Conservation (phyloP, 805 yeast species). For the Pichia pseudocactophila region DNA sequence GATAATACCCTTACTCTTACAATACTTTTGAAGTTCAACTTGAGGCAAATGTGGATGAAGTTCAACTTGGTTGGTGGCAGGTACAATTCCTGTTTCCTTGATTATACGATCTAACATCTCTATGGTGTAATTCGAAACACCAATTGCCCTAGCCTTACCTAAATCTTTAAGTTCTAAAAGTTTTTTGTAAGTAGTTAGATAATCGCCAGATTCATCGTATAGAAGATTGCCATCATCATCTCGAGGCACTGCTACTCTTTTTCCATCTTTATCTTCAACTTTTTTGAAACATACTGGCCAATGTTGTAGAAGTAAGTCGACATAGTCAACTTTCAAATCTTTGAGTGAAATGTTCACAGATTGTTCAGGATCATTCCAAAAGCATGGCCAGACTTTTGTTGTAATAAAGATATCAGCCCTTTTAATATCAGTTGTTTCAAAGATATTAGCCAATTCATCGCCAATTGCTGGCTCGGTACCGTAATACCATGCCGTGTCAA, state of each 20-base stretch:
- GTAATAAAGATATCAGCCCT: constrained; percentile 58
- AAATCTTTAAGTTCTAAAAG: constrained; percentile 57
- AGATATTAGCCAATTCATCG: constrained; percentile 37
- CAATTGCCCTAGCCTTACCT: constrained; percentile 42
- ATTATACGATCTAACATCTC: constrained; percentile 33
- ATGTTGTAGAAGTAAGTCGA: constrained; percentile 39
- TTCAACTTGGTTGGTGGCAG: constrained; percentile 49
- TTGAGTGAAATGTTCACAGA: constrained; percentile 34
- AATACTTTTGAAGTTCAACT: constrained; percentile 32
- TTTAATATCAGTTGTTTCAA: constrained; percentile 37
- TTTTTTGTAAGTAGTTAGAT: constrained; percentile 59
- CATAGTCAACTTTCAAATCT: constrained; percentile 36
- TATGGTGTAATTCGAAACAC: constrained; percentile 47
- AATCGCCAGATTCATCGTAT: constrained; percentile 80
- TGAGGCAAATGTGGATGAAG: constrained; percentile 38
- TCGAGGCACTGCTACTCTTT: constrained; percentile 28
- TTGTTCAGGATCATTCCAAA: constrained; percentile 32
- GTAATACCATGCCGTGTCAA: constrained; percentile 46
- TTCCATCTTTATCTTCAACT: constrained; percentile 29
- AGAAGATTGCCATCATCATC: constrained; percentile 37
- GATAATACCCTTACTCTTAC: constrained; percentile 29
- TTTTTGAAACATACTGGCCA: constrained; percentile 39
- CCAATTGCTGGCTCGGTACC: constrained; percentile 37
- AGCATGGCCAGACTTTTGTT: constrained; percentile 58
- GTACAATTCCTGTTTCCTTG: constrained; percentile 37